Conservation (phyloP, 345 rosid species). For the Gossypium thurberi region DNA sequence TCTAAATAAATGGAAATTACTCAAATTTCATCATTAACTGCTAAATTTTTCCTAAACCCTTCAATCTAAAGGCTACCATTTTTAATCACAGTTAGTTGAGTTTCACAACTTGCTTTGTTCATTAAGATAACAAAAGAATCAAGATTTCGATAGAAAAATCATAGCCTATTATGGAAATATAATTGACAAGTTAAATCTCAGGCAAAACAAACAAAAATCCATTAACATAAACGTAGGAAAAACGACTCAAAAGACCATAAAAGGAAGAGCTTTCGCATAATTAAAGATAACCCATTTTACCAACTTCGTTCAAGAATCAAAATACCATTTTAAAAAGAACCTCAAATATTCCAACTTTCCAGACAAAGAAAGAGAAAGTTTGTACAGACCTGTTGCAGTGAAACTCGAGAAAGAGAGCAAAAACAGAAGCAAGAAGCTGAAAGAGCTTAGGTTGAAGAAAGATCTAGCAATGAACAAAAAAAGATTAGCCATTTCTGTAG, state of each 20-base stretch:
- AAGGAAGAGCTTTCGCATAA: not conserved
- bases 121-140: not conserved
- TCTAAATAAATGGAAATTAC: not conserved
- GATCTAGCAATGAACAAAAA: slow-evolving; percentile 18
- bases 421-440: slow-evolving; percentile 26
- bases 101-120: too few species aligned
- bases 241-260: too few species aligned
- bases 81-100: too few species aligned
- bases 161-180: not conserved
- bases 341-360: not conserved
- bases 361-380: not conserved
- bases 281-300: slow-evolving; percentile 1
- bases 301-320: not conserved
- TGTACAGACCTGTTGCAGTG: slow-evolving; percentile 43
- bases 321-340: not conserved
- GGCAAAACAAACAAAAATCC: too few species aligned
- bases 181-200: too few species aligned
- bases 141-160: not conserved
- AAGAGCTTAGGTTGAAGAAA: slow-evolving; percentile 17
- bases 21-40: not conserved
- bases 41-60: not conserved
- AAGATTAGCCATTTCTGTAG: slow-evolving; percentile 33
- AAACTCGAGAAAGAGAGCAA: slow-evolving; percentile 38
- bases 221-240: too few species aligned
- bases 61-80: too few species aligned